Evolutionary conservation across 2,329 filamentous ascomycete species (phyloP).

Genomic region (Venturia effusa): DNA sequence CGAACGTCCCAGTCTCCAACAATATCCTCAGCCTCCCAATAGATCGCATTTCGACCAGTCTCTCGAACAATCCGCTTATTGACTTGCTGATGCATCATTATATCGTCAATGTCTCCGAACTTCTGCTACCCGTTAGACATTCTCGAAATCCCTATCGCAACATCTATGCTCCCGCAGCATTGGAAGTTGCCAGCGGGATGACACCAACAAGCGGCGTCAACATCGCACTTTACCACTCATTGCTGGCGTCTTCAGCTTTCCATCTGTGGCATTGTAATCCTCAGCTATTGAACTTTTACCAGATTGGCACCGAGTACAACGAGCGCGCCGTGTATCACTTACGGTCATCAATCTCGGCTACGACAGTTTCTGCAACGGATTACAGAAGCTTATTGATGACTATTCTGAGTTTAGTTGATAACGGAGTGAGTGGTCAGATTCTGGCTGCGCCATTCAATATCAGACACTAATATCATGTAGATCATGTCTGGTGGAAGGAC

Average conservation of each 20-base stretch:
- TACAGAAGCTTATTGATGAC: neutral
- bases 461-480: neutral
- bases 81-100: slow-evolving; percentile 1
- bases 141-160: slow-evolving; percentile 1
- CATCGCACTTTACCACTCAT: neutral
- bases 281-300: neutral
- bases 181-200: neutral
- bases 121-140: neutral
- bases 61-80: neutral
- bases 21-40: neutral
- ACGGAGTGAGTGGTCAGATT: neutral
- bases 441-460: neutral
- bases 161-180: neutral
- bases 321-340: neutral
- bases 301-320: neutral
- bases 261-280: slow-evolving; percentile 2
- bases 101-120: neutral
- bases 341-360: neutral
- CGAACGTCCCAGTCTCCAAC: neutral
- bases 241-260: neutral
- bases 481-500: neutral
- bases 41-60: neutral
- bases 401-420: neutral
- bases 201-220: neutral
- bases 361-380: neutral